Base-by-base conservation (phyloP, 805 yeast species). In the Tanozyma kutaoensis region DNA sequence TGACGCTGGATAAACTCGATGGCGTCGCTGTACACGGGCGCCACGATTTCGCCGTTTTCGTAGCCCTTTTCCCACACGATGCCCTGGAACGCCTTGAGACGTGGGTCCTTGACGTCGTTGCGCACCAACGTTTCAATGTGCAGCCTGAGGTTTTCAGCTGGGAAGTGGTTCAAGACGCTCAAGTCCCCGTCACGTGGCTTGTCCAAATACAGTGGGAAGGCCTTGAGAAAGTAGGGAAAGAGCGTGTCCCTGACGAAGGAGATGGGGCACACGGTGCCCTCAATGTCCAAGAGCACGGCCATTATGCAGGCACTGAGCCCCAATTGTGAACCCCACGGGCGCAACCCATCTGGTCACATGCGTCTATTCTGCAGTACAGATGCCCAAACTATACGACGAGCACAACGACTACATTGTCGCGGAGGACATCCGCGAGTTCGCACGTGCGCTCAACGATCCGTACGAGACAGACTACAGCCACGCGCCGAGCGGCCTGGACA, bases 191-290 rank as follows among this genome's bases (percentile, higher is more conserved):
- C 17, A n/a, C n/a, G n/a, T n/a, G n/a, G n/a, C n/a, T n/a, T n/a
- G 38, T 28, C 24, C 16, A 43, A 72, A 39, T 12, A 62, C 31
- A 1, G 42, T 8, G 21, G 80, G 73, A 14, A 74, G 40, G 66
- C 50, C 3, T 46, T 28, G 3, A 75, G 46, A 36, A 91, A 86
- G 44, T 69, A 85, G 0, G 95, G 95, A 50, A 72, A 77, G 19
- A 86, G 52, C 2, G 56, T 60, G 16, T 80, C 85, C 40, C 79
- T 78, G 23, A 86, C 97, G 44, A 86, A 86, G 1, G 86, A 65
- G 13, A 86, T 85, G 3, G 95, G 86, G 44, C 96, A 86, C 17
- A 86, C 73, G 0, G 96, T 86, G 12, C 97, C 97, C 46, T 86
- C 97, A 20, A 84, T 82, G 38, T 82, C 94, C 5, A 85, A 58